A percentile compares a stretch with the other conserved stretches of the same genome.
Evolutionary conservation across 176 grass and related monocot species (phyloP).

Genomic region (Eragrostis curvula): DNA sequence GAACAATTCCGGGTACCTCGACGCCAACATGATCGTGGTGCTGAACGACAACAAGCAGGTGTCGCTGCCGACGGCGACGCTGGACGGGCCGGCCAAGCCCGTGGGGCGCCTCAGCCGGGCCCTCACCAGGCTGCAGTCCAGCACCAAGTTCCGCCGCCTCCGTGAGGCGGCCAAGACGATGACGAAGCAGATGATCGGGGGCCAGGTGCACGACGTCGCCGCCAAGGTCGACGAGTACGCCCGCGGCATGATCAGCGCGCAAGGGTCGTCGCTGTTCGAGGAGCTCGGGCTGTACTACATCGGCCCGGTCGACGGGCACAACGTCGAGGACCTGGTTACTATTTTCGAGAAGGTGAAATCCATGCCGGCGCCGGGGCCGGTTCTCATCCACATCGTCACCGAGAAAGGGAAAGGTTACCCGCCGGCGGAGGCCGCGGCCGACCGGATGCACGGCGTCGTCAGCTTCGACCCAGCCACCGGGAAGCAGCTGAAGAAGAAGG

Average conservation of each 20-base stretch:
- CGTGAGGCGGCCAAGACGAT: constrained; percentile 80
- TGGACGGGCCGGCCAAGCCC: constrained; percentile 77
- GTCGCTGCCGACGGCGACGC: constrained; percentile 83
- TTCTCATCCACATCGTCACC: constrained; percentile 86
- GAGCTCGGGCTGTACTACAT: constrained; percentile 98
- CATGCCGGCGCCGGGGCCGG: constrained; percentile 81
- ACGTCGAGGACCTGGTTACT: constrained; percentile 70
- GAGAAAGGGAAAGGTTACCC: constrained; percentile 95
- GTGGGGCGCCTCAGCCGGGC: constrained; percentile 90
- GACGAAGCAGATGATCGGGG: constrained; percentile 95
- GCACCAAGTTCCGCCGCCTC: constrained; percentile 81
- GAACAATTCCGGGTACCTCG: constrained; percentile 91
- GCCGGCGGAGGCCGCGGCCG: constrained; percentile 82
- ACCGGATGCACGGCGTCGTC: constrained; percentile 97
- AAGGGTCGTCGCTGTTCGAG: constrained; percentile 78
- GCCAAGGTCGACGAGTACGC: constrained; percentile 87
- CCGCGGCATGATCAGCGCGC: constrained; percentile 72
- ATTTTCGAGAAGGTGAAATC: constrained; percentile 88
- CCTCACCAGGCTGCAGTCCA: constrained; percentile 87
- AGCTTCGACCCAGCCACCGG: constrained; percentile 75
- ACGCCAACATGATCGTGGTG: constrained; percentile 90
- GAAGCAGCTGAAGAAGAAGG: constrained; percentile 70
- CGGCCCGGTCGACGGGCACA: constrained; percentile 93
- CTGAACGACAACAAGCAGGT: constrained; percentile 99
- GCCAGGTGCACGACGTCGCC: constrained; percentile 67